Base-by-base conservation (phyloP, 768 basidiomycete species). In the Suillus plorans region DNA sequence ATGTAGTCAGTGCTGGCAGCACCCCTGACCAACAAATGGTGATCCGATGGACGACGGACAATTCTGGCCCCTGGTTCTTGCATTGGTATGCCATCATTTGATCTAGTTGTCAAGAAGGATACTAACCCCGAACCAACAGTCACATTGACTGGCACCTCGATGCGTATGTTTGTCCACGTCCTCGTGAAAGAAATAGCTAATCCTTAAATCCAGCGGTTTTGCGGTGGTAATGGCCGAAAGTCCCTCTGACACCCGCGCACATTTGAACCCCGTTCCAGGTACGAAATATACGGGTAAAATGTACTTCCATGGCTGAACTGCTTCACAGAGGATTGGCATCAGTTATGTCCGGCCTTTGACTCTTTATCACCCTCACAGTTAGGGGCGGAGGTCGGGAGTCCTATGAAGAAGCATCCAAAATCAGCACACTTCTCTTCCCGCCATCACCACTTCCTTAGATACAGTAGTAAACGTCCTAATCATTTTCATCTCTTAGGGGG, bases 41-140 rank as follows among this genome's bases (percentile, higher is more conserved):
- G 7, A 71, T 86, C 31, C 78, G 84, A 45, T 85, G 83, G 75
- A 69, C 73, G 12, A 84, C 84, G 2, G 83, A 86, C 66, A 86
- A 86, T 71, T 81, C 85, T 1, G 84, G 84, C 9, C 77, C 79
- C 13, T 83, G 81, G 69, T 66, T 69, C 59, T 64, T 62, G n/a
- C 66, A 69, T 55, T 69, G 66, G 70, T 69, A 60, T 44, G 69
- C 22, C 12, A 25, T 20, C 52, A 4, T 44, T n/a, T n/a, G 6
- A 25, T 37, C 4, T 8, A 18, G 10, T 3, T 49, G 5, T 28
- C 20, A 5, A 37, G 41, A 12, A 20, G 31, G 16, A 1, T 36
- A 22, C 16, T 71, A 7, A 20, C 49, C 10, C 37, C 28, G 18
- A 18, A 28, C 45, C 5, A 16, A 42, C 5, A 69, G 69, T 41